Conservation (phyloP, 1,284 basidiomycete genomes). For the Xerocomus nothofagi region DNA sequence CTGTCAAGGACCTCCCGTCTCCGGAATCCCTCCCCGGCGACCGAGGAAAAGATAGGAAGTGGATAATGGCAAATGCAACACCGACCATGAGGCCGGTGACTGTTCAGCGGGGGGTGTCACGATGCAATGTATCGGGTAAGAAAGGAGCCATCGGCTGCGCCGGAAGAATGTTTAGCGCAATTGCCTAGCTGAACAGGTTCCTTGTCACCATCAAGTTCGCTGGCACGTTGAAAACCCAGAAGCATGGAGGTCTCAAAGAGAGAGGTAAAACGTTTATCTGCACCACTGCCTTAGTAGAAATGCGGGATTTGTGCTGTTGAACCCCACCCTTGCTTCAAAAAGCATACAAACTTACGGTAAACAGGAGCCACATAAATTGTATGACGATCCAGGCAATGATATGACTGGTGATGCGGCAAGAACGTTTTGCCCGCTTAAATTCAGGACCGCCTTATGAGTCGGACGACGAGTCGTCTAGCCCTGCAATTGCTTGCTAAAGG, state of each 20-base stretch:
- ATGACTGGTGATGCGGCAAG: too few relatives aligned
- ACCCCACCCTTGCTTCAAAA: background rate
- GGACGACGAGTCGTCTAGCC: too few relatives aligned
- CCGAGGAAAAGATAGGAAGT: too few relatives aligned
- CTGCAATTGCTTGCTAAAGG: background rate
- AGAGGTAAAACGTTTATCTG: background rate
- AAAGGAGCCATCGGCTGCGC: too few relatives aligned
- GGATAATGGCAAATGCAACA: too few relatives aligned
- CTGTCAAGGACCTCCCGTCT: too few relatives aligned
- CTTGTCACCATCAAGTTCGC: background rate
- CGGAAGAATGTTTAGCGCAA: background rate
- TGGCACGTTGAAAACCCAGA: background rate
- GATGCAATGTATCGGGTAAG: background rate
- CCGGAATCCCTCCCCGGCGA: too few relatives aligned
- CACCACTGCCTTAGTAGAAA: background rate
- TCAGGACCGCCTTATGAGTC: background rate
- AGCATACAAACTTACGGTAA: background rate
- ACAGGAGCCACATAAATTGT: background rate
- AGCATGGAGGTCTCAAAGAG: background rate
- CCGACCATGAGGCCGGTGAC: background rate
- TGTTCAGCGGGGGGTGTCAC: background rate
- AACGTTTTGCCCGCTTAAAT: too few relatives aligned
- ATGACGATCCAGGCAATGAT: background rate
- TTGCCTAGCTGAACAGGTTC: background rate
- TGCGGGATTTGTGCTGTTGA: background rate